Evolutionary conservation across 805 yeast genomes (phyloP), one percentile per base, ranked within the genome.

Genomic region (Torulaspora gathmanii): DNA sequence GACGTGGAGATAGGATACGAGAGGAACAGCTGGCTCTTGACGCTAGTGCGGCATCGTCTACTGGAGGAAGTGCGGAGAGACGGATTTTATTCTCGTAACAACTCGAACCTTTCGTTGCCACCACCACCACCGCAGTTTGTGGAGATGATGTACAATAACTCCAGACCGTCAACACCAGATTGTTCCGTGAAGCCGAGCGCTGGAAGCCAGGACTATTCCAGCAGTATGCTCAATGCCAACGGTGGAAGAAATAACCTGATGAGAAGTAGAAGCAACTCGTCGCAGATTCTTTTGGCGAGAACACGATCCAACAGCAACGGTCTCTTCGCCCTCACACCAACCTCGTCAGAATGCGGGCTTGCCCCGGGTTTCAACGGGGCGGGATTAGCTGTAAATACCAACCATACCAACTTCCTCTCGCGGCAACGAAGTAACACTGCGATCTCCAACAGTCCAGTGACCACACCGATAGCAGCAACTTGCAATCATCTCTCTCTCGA

Each of bases 1-100:
- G 63, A 60, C 4, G 53, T 71, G 4, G 70, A 67, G 7, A 61
- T 70, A 20, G 75, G 74, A 2, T 56, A 61, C 31, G 72, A 69
- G 36, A 56, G 63, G 26, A 67, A 65, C 47, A 64, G 65, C 49
- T 64, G 69, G 54, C 55, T 71, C 3, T 47, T 72, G 15, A 61
- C 68, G 7, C 52, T 64, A 30, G 67, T 70, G n/a, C 65, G 74
- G 51, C 70, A 67, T 43, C 62, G 65, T 35, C 50, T 72, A 17
- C 58, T 67, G 17, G 56, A 56, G 26, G 68, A 64, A 47, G 55
- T 63, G 7, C 53, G 55, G 37, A 60, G 53, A 35, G 68, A 64
- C 13, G 55, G 53, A 12, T 57, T 53, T 37, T 34, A 53, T 11
- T 60, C 67, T 15, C 55, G 66, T 33, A 60, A 58, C 45, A 52